A percentile compares a stretch with the other conserved stretches of the same genome.
phyloP scores from a whole-genome alignment of 2,329 filamentous ascomycete genomes.

The Phialophora macrospora region DNA sequence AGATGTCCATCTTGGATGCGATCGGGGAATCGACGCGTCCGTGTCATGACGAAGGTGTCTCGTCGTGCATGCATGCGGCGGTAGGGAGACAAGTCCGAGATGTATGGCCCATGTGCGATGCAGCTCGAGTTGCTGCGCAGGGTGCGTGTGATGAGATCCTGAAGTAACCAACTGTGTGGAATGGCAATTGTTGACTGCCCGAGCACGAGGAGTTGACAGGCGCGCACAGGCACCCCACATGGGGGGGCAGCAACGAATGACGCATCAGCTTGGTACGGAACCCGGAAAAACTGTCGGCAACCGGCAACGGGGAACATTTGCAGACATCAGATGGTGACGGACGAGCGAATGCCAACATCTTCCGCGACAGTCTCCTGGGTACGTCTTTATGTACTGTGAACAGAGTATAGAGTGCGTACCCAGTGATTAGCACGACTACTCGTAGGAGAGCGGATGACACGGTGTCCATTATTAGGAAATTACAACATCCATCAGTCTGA shows the following conservation, averaged over 20 bases:
- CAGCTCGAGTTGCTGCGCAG: not conserved
- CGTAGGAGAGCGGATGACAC: too few species aligned
- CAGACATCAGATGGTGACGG: too few species aligned
- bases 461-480: too few species aligned
- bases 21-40: slow-evolving; percentile 24
- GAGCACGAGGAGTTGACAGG: too few species aligned
- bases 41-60: slow-evolving; percentile 21
- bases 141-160: not conserved
- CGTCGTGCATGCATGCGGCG: slow-evolving; percentile 9
- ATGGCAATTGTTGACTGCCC: not conserved
- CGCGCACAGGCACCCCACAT: not conserved
- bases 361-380: too few species aligned
- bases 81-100: not conserved
- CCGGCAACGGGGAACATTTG: too few species aligned
- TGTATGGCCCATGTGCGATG: not conserved
- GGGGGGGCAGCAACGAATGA: not conserved
- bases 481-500: too few species aligned
- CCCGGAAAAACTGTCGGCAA: not conserved
- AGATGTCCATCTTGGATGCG: slow-evolving; percentile 65
- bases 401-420: too few species aligned
- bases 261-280: not conserved
- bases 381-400: too few species aligned
- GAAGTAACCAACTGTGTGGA: not conserved
- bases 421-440: too few species aligned
- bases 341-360: too few species aligned